Evolutionary conservation across 495 filamentous ascomycete genomes (phyloP).

Genomic region (Lophium mytilinum): DNA sequence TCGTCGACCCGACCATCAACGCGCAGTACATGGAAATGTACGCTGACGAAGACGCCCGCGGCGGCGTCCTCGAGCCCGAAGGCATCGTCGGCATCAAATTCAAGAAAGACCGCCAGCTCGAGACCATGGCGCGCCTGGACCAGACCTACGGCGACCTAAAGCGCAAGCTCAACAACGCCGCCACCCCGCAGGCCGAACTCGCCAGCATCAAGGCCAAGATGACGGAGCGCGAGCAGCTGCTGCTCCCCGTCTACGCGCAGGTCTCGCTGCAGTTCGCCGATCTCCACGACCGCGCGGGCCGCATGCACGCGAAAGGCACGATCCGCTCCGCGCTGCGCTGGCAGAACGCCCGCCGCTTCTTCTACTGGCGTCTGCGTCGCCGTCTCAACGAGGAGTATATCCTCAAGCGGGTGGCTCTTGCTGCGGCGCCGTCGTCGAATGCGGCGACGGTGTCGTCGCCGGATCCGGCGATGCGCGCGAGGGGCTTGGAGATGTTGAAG

Average conservation of each 20-base stretch:
- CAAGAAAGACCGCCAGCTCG: constrained; percentile 91
- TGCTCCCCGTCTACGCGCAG: constrained; percentile 88
- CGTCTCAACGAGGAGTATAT: constrained; percentile 95
- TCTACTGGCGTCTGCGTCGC: constrained; percentile 98
- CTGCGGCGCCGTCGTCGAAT: constrained; percentile 30
- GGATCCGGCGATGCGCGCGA: constrained; percentile 42
- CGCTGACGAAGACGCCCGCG: constrained; percentile 89
- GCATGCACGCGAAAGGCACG: constrained; percentile 94
- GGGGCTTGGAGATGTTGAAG: constrained; percentile 59
- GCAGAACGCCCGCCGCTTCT: constrained; percentile 91
- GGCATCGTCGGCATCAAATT: constrained; percentile 98
- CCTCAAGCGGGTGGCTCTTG: constrained; percentile 71
- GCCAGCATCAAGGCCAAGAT: constrained; percentile 76
- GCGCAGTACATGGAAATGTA: constrained; percentile 98
- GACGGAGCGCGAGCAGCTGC: constrained; percentile 75
- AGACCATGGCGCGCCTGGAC: constrained; percentile 95
- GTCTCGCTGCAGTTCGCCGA: constrained; percentile 93
- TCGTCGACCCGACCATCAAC: constrained; percentile 98
- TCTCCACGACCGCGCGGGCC: constrained; percentile 91
- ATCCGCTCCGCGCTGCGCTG: constrained; percentile 79
- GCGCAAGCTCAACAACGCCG: constrained; percentile 60
- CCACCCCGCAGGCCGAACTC: constrained; percentile 62
- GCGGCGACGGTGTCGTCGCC: constrained; percentile 27
- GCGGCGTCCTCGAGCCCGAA: constrained; percentile 95
- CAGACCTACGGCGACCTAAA: constrained; percentile 72